Evolutionary conservation across 352 stramenopile genomes (phyloP), one percentile per base, ranked within the genome.

Genomic region (Nothophytophthora sp.): DNA sequence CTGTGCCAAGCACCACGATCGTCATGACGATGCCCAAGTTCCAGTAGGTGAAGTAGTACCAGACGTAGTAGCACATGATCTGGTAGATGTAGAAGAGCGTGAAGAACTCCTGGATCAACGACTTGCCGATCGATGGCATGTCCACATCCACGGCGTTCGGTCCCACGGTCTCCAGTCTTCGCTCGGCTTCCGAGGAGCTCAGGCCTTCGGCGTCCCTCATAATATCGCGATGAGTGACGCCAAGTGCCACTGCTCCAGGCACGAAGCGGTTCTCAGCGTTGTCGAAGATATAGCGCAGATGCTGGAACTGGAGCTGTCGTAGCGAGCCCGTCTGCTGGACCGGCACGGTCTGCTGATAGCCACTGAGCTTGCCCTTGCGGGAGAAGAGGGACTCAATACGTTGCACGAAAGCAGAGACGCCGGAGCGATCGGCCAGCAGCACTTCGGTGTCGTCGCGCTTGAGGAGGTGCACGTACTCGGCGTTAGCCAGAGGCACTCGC

Each of bases 21-120:
- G 39, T 67, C 37, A 64, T 59, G 34, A 79, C 63, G 34, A 69
- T 63, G 33, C 55, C 49, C 23, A 69, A 37, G 37, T 68, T 70
- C 48, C 68, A 79, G 27, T 60, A 60, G 28, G 49, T 70, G 46
- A 73, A 79, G 41, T 67, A 76, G 44, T 67, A 76, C 68, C 68
- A 79, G 33, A 76, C 53, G 32, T 54, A 67, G 49, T 78, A 78
- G 61, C 64, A 70, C 54, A 70, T 60, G 33, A 73, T 44, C 56
- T 69, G 59, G 34, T 73, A 73, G 33, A 69, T 36, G 42, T 73
- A 69, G 27, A 69, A 70, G 23, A 70, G 55, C 32, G 46, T 58
- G 37, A 69, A 63, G 36, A 65, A 50, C 53, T 73, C 59, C 22
- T 63, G 44, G 18, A 44, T 40, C 5, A 74, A 50, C 23, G 57